Evolutionary conservation across 2,329 filamentous ascomycete species (phyloP), one percentile per base, ranked within the genome.

Genomic region (Zopfia rhizophila): DNA sequence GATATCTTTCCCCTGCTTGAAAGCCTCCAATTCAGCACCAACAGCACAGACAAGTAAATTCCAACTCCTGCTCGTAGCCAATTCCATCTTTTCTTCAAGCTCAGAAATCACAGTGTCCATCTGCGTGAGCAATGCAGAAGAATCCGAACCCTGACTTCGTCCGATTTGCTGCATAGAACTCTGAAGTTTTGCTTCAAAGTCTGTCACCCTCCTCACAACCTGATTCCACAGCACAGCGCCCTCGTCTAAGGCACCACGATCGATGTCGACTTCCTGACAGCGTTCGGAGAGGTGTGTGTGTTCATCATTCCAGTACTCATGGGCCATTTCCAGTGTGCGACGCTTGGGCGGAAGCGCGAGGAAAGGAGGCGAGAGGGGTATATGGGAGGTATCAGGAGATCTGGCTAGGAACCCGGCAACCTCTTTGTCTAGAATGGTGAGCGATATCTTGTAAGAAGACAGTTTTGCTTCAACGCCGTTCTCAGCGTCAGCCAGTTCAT

Each of bases 41-140:
- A 93, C 84, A 8, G 88, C 88, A 38, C 84, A 89, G 4, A 91
- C 85, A 13, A 93, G 76, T 12, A 92, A 72, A 45, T 87, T 91
- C 89, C 89, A 93, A 12, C 80, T 78, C 45, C 82, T 82, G 1
- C 77, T 72, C 49, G 88, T 82, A 0, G 86, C 86, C 2, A 79
- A 63, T 1, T 76, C 72, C 18, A 85, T 60, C 14, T 80, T 78
- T 12, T 76, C 70, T 40, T 85, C 78, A 3, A 93, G 70, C 3
- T 80, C 78, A 1, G 61, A 56, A 10, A 87, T 78, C 4, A 86
- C 80, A 3, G 62, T 63, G 19, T 79, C 75, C 78, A 91, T 86
- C 49, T 80, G 77, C 7, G 55, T 53, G 4, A 65, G 39, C 18
- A 58, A 48, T 11, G 36, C 60, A 8, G 51, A 53, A 1, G 56